These are phyloP conservation scores for Fonsecaea pugnacius DNA, from an alignment of 2,329 filamentous ascomycete genomes.

Conservation along the genomic window DNA sequence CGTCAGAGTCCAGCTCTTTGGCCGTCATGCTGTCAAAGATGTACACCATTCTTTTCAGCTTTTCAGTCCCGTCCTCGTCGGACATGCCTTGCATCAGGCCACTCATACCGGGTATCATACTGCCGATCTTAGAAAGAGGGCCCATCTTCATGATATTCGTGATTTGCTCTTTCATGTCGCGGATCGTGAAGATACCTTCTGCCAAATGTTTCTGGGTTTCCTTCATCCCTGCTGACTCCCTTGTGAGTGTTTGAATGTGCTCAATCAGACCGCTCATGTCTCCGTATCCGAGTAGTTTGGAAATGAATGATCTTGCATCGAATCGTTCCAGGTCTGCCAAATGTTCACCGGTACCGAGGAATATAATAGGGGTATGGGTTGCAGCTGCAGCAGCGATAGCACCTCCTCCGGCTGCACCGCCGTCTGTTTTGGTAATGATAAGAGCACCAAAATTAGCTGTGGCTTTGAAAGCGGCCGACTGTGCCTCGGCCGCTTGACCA, in stretches of 20 bases:
- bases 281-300: constrained; percentile 94
- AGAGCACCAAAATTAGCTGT: constrained; percentile 97
- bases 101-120: constrained; percentile 96
- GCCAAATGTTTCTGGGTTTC: constrained; percentile 99
- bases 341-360: constrained; percentile 96
- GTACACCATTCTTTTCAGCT: constrained; percentile 97
- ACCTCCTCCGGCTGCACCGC: constrained; percentile 91
- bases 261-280: constrained; percentile 95
- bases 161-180: constrained; percentile 91
- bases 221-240: constrained; percentile 78
- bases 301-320: constrained; percentile 88
- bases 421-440: constrained; percentile 98
- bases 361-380: constrained; percentile 95
- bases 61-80: constrained; percentile 90
- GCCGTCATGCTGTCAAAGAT: constrained; percentile 98
- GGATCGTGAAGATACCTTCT: constrained; percentile 92
- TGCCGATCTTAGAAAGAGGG: constrained; percentile 92
- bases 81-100: constrained; percentile 91
- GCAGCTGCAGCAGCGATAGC: constrained; percentile 97
- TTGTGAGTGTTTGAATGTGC: constrained; percentile 91
- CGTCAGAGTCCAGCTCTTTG: constrained; percentile 92
- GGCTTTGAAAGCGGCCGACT: constrained; percentile 96
- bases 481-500: constrained; percentile 91
- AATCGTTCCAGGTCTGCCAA: constrained; percentile 94
- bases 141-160: constrained; percentile 99